These are phyloP conservation scores for Lepidopterella palustris DNA, from an alignment of 495 filamentous ascomycete genomes.

Conservation along the genomic window DNA sequence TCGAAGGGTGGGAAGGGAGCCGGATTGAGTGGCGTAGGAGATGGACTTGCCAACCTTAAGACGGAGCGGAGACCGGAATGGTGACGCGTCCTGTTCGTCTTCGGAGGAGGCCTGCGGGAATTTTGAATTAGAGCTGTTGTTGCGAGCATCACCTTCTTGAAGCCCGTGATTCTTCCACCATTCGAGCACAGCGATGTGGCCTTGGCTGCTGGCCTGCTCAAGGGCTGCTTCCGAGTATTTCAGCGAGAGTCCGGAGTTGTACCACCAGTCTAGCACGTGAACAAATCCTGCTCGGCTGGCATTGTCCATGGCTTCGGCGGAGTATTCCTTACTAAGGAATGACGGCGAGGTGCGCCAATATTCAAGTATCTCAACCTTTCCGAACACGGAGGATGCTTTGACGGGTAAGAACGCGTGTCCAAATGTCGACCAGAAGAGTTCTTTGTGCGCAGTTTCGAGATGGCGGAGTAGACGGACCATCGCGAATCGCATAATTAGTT, in stretches of 20 bases:
- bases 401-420: conserved; percentile 75
- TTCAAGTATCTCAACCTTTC: conserved; percentile 73
- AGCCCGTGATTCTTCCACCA: conserved; percentile 65
- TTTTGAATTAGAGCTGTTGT: conserved; percentile 8
- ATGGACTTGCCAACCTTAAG: conserved; percentile 77
- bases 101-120: conserved; percentile 7
- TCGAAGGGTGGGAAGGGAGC: conserved; percentile 59
- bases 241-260: conserved; percentile 66
- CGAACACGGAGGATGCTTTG: conserved; percentile 78
- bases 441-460: conserved; percentile 68
- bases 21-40: conserved; percentile 71
- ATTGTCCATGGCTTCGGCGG: conserved; percentile 74
- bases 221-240: conserved; percentile 81
- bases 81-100: background rate
- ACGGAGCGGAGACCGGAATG: conserved; percentile 38
- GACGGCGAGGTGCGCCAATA: conserved; percentile 79
- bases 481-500: conserved; percentile 85
- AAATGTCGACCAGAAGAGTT: conserved; percentile 76
- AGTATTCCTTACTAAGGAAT: conserved; percentile 73
- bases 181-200: conserved; percentile 74
- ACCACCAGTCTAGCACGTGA: conserved; percentile 88
- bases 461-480: conserved; percentile 71
- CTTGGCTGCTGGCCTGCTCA: conserved; percentile 75
- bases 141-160: conserved; percentile 13
- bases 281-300: conserved; percentile 78